phyloP scores from a whole-genome alignment of 1,284 basidiomycete species.

The Leccinum fallax region DNA sequence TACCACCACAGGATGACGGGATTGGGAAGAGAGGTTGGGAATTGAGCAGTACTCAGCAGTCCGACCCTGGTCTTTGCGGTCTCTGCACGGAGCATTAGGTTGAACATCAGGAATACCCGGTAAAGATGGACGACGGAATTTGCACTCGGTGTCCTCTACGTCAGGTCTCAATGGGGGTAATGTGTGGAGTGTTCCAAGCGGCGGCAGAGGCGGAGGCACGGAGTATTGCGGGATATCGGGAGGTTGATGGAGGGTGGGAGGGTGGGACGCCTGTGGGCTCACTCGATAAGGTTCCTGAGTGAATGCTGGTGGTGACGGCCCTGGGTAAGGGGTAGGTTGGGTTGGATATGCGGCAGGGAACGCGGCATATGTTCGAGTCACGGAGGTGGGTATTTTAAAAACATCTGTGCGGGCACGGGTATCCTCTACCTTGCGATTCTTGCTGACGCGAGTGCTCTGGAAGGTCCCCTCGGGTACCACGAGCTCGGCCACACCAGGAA shows the following conservation, averaged over 20 bases:
- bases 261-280: slow-evolving; percentile 27
- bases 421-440: slow-evolving; percentile 43
- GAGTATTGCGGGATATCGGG: slow-evolving; percentile 34
- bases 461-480: slow-evolving; percentile 62
- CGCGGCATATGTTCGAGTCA: slow-evolving; percentile 55
- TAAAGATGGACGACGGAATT: slow-evolving; percentile 36
- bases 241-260: slow-evolving; percentile 19
- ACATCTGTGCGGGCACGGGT: slow-evolving; percentile 31
- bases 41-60: slow-evolving; percentile 16
- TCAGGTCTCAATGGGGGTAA: slow-evolving; percentile 33
- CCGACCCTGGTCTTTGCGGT: slow-evolving; percentile 22
- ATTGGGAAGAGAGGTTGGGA: not conserved
- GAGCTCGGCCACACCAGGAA: slow-evolving; percentile 53
- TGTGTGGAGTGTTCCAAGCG: slow-evolving; percentile 25
- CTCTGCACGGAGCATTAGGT: slow-evolving; percentile 9
- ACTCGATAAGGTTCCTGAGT: slow-evolving; percentile 28
- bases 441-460: slow-evolving; percentile 60
- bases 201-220: slow-evolving; percentile 28
- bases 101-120: slow-evolving; percentile 18
- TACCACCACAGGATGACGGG: slow-evolving; percentile 7
- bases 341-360: slow-evolving; percentile 49
- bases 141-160: slow-evolving; percentile 33
- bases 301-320: slow-evolving; percentile 25
- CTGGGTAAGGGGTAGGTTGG: slow-evolving; percentile 34
- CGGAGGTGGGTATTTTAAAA: slow-evolving; percentile 30